Evolutionary conservation across 352 stramenopile genomes (phyloP).

Genomic region (Pythium coloratum): DNA sequence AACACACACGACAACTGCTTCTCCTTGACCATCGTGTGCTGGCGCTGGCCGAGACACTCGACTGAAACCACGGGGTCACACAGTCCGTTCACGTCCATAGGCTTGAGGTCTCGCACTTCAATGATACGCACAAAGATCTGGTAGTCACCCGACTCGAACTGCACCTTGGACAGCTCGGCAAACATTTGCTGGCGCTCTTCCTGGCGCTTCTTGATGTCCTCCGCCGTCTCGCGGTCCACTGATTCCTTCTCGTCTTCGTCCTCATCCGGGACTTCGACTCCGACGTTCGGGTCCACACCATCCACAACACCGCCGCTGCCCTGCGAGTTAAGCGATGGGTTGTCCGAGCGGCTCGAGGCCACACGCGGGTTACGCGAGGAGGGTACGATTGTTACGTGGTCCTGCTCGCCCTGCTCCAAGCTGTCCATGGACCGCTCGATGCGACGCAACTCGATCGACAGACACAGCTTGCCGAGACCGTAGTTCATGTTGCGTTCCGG

Average conservation of each 20-base stretch:
- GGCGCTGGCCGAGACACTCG: constrained; percentile 77
- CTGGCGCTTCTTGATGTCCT: constrained; percentile 63
- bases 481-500: constrained; percentile 31
- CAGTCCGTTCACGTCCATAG: constrained; percentile 82
- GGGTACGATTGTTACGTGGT: constrained; percentile 60
- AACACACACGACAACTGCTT: constrained; percentile 87
- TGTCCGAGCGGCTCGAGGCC: constrained; percentile 9
- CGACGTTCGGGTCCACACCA: constrained; percentile 23
- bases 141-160: constrained; percentile 84
- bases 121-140: constrained; percentile 87
- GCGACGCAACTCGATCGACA: constrained; percentile 59
- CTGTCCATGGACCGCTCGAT: constrained; percentile 53
- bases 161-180: constrained; percentile 63
- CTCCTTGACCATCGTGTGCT: constrained; percentile 82
- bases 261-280: constrained; percentile 29
- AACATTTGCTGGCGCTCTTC: constrained; percentile 79
- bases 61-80: constrained; percentile 89
- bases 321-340: constrained; percentile 1
- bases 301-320: constrained; percentile 21
- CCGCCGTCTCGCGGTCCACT: constrained; percentile 46
- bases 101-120: constrained; percentile 89
- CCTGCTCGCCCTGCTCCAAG: constrained; percentile 70
- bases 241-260: constrained; percentile 42
- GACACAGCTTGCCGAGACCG: constrained; percentile 55
- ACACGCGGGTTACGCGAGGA: constrained; percentile 38